phyloP scores from a whole-genome alignment of 805 yeast species.

The Candida maris region DNA sequence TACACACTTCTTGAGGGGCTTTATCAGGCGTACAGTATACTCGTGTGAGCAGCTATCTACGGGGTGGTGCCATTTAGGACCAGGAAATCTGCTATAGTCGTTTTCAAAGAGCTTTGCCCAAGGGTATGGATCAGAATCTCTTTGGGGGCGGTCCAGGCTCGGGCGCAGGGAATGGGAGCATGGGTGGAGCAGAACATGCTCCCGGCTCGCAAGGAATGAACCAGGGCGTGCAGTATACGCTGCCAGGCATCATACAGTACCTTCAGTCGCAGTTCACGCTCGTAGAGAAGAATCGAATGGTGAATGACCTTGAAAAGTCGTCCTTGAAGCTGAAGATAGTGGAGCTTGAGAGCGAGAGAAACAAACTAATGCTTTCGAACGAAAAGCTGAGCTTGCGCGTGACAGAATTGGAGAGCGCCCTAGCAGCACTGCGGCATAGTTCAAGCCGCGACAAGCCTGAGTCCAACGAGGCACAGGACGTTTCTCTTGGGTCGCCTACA shows the following conservation, averaged over 20 bases:
- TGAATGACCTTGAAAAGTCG: conserved; percentile 50
- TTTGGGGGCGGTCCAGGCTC: conserved; percentile 14
- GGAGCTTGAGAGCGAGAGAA: conserved; percentile 51
- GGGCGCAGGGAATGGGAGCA: conserved; percentile 7
- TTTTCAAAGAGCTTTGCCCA: not conserved
- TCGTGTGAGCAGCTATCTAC: too few relatives aligned
- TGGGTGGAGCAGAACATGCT: conserved; percentile 4
- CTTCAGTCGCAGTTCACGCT: conserved; percentile 56
- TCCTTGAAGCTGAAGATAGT: conserved; percentile 47
- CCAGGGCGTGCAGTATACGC: conserved; percentile 34
- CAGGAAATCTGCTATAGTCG: too few relatives aligned
- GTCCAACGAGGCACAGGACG: conserved; percentile 3
- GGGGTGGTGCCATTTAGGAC: too few relatives aligned
- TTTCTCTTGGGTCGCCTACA: conserved; percentile 8
- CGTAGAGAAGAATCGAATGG: conserved; percentile 40
- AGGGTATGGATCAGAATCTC: conserved; percentile 18
- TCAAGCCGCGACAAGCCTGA: conserved; percentile 2
- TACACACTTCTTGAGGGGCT: too few relatives aligned
- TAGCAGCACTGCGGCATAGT: conserved; percentile 9
- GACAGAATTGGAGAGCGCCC: conserved; percentile 34
- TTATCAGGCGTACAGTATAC: too few relatives aligned
- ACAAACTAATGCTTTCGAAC: conserved; percentile 39
- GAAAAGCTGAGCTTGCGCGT: conserved; percentile 40
- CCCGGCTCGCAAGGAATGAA: conserved; percentile 6
- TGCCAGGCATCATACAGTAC: conserved; percentile 59